Percentiles rank a stretch among this genome's conserved stretches.
phyloP scores from a whole-genome alignment of 495 filamentous ascomycete species.

The Penicillium odoratum region DNA sequence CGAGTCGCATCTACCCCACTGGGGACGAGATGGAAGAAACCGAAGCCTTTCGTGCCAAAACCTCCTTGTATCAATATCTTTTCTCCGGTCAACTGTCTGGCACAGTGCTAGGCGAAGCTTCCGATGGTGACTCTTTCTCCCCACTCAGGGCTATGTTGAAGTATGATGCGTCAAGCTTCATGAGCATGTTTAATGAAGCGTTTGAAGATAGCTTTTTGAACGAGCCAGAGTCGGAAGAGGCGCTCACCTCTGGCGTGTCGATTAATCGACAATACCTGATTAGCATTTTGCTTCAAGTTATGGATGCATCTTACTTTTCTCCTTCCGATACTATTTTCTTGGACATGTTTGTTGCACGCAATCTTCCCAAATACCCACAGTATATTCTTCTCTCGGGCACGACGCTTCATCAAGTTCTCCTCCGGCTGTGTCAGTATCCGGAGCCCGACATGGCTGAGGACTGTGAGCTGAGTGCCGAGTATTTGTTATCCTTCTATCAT shows the following conservation, averaged over 20 bases:
- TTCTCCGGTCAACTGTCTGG: constrained; percentile 72
- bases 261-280: constrained; percentile 90
- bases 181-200: constrained; percentile 95
- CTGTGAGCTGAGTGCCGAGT: constrained; percentile 93
- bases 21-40: constrained; percentile 69
- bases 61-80: constrained; percentile 85
- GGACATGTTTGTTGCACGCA: constrained; percentile 97
- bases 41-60: constrained; percentile 73
- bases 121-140: constrained; percentile 69
- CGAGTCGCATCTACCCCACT: constrained; percentile 86
- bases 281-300: constrained; percentile 84
- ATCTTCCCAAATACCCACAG: constrained; percentile 93
- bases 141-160: constrained; percentile 81
- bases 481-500: constrained; percentile 89
- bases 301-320: constrained; percentile 70
- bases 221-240: constrained; percentile 48
- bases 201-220: constrained; percentile 96
- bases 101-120: constrained; percentile 58
- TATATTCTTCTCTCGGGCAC: constrained; percentile 89
- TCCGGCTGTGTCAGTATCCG: constrained; percentile 82
- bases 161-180: constrained; percentile 86
- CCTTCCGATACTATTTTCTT: constrained; percentile 87
- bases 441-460: constrained; percentile 82
- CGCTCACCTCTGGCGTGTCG: constrained; percentile 52
- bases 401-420: constrained; percentile 75